Conservation (phyloP, 31 red algal genomes). For the Odonthalia washingtoniensis region DNA sequence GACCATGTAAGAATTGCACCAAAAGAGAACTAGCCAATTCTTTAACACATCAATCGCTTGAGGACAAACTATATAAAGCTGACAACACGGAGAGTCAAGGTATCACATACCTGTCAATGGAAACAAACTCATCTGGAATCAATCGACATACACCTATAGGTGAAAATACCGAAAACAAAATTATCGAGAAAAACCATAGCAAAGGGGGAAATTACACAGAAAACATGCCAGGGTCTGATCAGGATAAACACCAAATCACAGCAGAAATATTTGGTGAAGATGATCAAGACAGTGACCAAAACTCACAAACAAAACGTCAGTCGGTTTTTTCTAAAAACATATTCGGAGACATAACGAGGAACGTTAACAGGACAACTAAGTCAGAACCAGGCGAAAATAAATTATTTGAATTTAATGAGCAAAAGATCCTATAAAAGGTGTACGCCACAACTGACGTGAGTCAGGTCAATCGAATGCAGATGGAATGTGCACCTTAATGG, state of each 20-base stretch:
- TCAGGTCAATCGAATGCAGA: slow-evolving; percentile 1
- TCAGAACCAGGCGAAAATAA: background rate
- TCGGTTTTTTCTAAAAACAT: background rate
- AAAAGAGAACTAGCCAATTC: too few relatives aligned
- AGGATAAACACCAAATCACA: too few relatives aligned
- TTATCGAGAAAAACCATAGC: background rate
- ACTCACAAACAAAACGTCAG: background rate
- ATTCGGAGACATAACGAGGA: background rate
- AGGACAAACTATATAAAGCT: background rate
- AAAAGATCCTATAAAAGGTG: slow-evolving; percentile 19
- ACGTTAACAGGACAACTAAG: background rate
- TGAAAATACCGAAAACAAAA: background rate
- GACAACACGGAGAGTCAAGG: background rate
- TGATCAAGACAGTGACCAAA: background rate
- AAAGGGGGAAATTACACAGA: background rate
- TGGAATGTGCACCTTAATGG: slow-evolving; percentile 17
- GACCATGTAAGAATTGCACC: background rate
- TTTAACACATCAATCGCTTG: background rate
- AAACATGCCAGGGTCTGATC: too few relatives aligned
- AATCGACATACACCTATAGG: too few relatives aligned
- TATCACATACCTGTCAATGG: too few relatives aligned
- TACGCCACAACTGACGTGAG: background rate
- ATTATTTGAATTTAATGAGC: background rate
- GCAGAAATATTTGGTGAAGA: background rate
- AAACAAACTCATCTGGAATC: too few relatives aligned